These are phyloP conservation scores for Cantharellus cinnabarinus DNA, from an alignment of 768 basidiomycete genomes.

Conservation along the genomic window DNA sequence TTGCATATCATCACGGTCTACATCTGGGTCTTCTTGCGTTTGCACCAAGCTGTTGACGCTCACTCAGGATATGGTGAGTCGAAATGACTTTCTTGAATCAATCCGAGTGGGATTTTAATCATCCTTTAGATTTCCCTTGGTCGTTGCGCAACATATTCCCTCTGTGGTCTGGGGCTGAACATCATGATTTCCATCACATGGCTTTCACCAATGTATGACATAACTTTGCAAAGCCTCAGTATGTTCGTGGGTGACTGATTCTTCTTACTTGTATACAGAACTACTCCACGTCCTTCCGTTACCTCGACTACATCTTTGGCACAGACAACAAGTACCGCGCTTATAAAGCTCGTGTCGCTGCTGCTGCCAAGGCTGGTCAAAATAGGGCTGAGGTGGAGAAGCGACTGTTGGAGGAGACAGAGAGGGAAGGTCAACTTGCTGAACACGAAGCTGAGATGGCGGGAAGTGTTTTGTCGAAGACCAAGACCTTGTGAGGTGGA, in stretches of 20 bases:
- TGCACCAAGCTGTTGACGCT: slow-evolving; percentile 94
- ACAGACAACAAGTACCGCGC: slow-evolving; percentile 80
- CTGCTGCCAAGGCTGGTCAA: slow-evolving; percentile 21
- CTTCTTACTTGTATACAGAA: slow-evolving; percentile 25
- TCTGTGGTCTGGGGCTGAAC: slow-evolving; percentile 94
- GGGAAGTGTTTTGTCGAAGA: not conserved
- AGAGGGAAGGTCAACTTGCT: slow-evolving; percentile 48
- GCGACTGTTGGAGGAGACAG: slow-evolving; percentile 45
- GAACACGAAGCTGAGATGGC: slow-evolving; percentile 29
- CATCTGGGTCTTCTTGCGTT: slow-evolving; percentile 77
- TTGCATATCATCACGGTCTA: slow-evolving; percentile 89
- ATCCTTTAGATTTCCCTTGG: slow-evolving; percentile 76
- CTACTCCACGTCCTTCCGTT: slow-evolving; percentile 84
- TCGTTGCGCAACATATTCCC: slow-evolving; percentile 79
- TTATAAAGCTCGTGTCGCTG: slow-evolving; percentile 47
- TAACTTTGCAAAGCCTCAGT: not conserved
- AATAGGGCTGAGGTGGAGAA: slow-evolving; percentile 37
- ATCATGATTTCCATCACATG: slow-evolving; percentile 98
- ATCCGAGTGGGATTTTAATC: not conserved
- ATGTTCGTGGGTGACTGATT: not conserved
- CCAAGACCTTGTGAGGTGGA: not conserved
- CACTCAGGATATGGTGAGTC: slow-evolving; percentile 83
- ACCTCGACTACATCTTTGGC: slow-evolving; percentile 77
- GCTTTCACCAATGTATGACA: slow-evolving; percentile 50
- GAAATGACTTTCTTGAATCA: not conserved